phyloP scores from a whole-genome alignment of 768 basidiomycete species.

The Kwoniella sp. region DNA sequence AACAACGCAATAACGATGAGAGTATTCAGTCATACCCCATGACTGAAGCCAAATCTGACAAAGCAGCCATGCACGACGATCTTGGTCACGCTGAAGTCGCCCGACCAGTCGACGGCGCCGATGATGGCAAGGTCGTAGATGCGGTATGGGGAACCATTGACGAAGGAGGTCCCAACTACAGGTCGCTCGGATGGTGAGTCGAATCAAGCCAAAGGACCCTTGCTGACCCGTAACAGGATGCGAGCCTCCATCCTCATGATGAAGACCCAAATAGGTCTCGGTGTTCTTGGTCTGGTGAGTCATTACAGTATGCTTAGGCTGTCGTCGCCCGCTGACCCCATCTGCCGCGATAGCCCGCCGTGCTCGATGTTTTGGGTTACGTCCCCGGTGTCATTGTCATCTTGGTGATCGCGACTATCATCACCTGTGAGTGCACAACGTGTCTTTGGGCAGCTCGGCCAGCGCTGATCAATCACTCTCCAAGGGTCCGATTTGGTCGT shows the following conservation, averaged over 20 bases:
- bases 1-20: background rate
- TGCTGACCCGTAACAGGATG: background rate
- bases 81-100: conserved; percentile 10
- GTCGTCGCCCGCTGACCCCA: no score
- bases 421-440: conserved; percentile 29
- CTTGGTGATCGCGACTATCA: conserved; percentile 35
- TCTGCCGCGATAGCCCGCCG: conserved; percentile 16
- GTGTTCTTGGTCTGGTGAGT: conserved; percentile 36
- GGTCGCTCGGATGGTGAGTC: conserved; percentile 32
- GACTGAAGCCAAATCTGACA: conserved; percentile 10
- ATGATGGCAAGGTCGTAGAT: conserved; percentile 26
- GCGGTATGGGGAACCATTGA: conserved; percentile 40
- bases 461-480: background rate
- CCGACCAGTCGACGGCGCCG: conserved; percentile 11
- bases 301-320: no score
- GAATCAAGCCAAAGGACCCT: background rate
- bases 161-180: conserved; percentile 35
- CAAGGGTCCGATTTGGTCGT: conserved; percentile 39
- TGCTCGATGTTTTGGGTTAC: conserved; percentile 17
- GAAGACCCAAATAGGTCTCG: conserved; percentile 41
- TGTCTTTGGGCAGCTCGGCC: background rate
- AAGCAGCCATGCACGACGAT: conserved; percentile 1
- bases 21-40: background rate
- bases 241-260: conserved; percentile 21
- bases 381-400: conserved; percentile 26